Evolutionary conservation across 2,329 filamentous ascomycete genomes (phyloP).

Genomic region (Xylariaceae sp.): DNA sequence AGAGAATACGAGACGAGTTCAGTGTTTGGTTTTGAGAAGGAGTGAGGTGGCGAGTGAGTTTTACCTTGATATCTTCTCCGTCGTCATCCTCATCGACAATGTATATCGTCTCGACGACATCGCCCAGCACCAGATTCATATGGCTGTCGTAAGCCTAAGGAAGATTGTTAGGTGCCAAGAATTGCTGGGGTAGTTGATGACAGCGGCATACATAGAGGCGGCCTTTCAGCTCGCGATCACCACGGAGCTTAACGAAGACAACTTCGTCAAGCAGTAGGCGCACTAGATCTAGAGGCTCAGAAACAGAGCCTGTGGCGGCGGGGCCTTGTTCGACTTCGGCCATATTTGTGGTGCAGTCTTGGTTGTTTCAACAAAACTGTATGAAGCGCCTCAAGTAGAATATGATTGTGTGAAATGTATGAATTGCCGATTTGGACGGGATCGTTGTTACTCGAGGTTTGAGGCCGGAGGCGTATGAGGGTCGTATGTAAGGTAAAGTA

Average conservation of each 20-base stretch:
- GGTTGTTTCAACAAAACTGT: too few species aligned
- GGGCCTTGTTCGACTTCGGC: constrained; percentile 75
- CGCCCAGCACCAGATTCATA: constrained; percentile 93
- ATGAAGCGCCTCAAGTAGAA: too few species aligned
- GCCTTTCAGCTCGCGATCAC: constrained; percentile 92
- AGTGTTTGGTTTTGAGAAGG: background rate
- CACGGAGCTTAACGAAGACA: constrained; percentile 94
- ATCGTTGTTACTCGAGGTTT: too few species aligned
- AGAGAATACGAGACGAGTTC: constrained; percentile 5
- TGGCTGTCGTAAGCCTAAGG: constrained; percentile 92
- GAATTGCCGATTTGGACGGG: too few species aligned
- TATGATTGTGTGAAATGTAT: too few species aligned
- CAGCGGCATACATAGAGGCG: constrained; percentile 73
- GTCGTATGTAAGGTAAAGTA: too few species aligned
- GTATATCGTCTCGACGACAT: constrained; percentile 97
- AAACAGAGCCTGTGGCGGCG: constrained; percentile 66
- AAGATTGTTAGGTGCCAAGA: constrained; percentile 3
- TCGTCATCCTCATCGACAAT: constrained; percentile 85
- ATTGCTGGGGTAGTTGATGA: background rate
- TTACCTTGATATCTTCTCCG: constrained; percentile 70
- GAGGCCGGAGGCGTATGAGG: too few species aligned
- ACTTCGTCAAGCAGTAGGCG: constrained; percentile 91
- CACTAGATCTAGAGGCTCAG: constrained; percentile 93
- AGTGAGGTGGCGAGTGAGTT: constrained; percentile 17
- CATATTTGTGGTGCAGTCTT: constrained; percentile 50